phyloP scores from a whole-genome alignment of 768 basidiomycete species.

The Asterophora lycoperdoides region DNA sequence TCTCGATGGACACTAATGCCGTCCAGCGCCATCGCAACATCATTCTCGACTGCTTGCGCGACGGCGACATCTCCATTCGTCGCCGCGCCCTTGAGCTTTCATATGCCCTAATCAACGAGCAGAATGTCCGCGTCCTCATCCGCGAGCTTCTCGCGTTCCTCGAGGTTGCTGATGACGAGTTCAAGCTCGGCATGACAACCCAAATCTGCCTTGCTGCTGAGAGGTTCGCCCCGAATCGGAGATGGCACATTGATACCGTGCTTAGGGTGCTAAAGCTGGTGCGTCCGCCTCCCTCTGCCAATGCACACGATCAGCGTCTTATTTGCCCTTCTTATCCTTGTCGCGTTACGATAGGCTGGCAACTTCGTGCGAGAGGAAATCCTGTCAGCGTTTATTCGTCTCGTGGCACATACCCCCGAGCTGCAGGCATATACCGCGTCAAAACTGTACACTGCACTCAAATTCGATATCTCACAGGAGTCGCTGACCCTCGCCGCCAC shows the following conservation, averaged over 20 bases:
- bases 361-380: conserved; percentile 98
- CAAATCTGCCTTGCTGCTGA: conserved; percentile 96
- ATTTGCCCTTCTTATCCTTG: conserved; percentile 1
- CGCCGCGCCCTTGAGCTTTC: conserved; percentile 95
- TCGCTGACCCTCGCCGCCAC: conserved; percentile 89
- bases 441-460: conserved; percentile 82
- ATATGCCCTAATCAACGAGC: conserved; percentile 94
- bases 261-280: conserved; percentile 89
- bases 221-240: conserved; percentile 93
- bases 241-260: conserved; percentile 99
- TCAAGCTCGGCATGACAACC: conserved; percentile 96
- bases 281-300: conserved; percentile 22
- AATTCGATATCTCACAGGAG: conserved; percentile 92
- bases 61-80: conserved; percentile 97
- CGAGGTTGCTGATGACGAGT: conserved; percentile 97
- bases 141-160: conserved; percentile 93
- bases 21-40: conserved; percentile 98
- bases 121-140: conserved; percentile 87
- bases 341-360: conserved; percentile 61
- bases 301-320: not conserved
- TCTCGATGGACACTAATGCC: conserved; percentile 95
- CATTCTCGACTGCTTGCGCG: conserved; percentile 98
- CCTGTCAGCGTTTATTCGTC: conserved; percentile 88
- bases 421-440: conserved; percentile 94
- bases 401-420: conserved; percentile 96